Conservation (phyloP, 495 filamentous ascomycete genomes). For the Talaromyces proteolyticus region DNA sequence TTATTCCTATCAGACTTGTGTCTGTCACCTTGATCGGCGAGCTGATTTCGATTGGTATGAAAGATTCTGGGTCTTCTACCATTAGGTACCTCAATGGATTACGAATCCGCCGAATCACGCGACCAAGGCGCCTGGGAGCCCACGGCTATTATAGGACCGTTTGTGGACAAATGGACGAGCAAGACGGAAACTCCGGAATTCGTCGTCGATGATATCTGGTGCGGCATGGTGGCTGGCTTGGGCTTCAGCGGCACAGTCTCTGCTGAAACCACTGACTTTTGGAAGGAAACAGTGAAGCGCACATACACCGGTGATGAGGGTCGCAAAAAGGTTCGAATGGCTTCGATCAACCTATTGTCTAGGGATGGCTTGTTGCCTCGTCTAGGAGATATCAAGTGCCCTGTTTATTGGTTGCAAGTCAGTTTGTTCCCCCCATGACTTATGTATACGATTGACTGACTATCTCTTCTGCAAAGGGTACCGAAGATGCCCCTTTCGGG, state of each 20-base stretch:
- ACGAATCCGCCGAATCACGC: constrained; percentile 49
- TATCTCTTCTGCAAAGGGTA: constrained; percentile 36
- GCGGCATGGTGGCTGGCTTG: constrained; percentile 50
- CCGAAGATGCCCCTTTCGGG: constrained; percentile 45
- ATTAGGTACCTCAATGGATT: constrained; percentile 59
- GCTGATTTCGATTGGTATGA: background rate
- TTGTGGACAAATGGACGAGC: constrained; percentile 41
- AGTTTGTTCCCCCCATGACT: constrained; percentile 12
- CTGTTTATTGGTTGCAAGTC: constrained; percentile 61
- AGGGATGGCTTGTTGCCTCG: constrained; percentile 53
- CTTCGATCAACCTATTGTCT: constrained; percentile 47
- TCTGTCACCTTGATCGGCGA: background rate
- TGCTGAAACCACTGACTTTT: constrained; percentile 38
- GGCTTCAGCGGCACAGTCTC: constrained; percentile 45
- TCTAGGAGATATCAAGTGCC: constrained; percentile 52
- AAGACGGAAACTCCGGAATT: constrained; percentile 45
- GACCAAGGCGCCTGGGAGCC: constrained; percentile 56
- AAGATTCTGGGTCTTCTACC: constrained; percentile 54
- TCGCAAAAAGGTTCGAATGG: constrained; percentile 50
- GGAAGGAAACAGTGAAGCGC: constrained; percentile 45
- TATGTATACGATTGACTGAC: background rate
- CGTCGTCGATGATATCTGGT: constrained; percentile 46
- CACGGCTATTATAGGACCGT: constrained; percentile 31
- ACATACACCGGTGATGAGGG: constrained; percentile 60
- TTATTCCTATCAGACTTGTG: constrained; percentile 1